Conservation (phyloP, 495 filamentous ascomycete genomes). For the Aspergillus bridgeri region DNA sequence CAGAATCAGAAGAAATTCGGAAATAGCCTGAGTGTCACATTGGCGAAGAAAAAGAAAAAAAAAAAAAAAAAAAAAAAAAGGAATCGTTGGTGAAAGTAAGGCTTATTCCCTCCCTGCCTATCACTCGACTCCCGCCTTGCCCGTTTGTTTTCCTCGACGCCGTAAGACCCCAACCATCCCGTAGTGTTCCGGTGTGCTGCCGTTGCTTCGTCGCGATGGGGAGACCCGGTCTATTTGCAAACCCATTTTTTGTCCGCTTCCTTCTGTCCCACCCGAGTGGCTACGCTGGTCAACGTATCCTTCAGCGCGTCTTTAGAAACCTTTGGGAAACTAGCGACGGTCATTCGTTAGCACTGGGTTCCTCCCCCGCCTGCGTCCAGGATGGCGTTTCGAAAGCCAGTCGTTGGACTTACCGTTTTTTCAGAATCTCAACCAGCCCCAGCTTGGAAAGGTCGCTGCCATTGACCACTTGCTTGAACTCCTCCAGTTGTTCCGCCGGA, state of each 20-base stretch:
- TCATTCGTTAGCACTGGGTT: slow-evolving; percentile 5
- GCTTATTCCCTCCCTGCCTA: too few species aligned
- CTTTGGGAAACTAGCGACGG: slow-evolving; percentile 57
- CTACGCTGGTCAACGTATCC: slow-evolving; percentile 66
- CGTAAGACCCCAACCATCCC: not conserved
- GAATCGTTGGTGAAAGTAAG: too few species aligned
- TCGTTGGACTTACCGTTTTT: slow-evolving; percentile 50
- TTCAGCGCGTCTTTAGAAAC: slow-evolving; percentile 68
- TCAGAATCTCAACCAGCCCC: slow-evolving; percentile 71
- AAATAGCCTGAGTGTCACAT: too few species aligned
- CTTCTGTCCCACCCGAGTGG: slow-evolving; percentile 61
- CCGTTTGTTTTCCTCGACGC: too few species aligned
- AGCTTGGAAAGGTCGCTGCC: slow-evolving; percentile 72
- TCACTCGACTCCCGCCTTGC: too few species aligned
- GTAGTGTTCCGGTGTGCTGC: not conserved
- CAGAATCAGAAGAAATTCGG: too few species aligned
- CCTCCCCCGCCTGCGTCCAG: not conserved
- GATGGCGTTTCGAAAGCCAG: too few species aligned
- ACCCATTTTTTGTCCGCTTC: slow-evolving; percentile 64
- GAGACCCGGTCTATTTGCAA: slow-evolving; percentile 25
- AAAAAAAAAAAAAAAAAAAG: too few species aligned
- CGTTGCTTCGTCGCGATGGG: not conserved
- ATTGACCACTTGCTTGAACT: slow-evolving; percentile 69
- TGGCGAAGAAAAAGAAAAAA: too few species aligned
- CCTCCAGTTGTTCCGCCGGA: slow-evolving; percentile 59